Evolutionary conservation across 2,329 filamentous ascomycete species (phyloP), one percentile per base, ranked within the genome.

Genomic region (Fusarium gaditjirri): DNA sequence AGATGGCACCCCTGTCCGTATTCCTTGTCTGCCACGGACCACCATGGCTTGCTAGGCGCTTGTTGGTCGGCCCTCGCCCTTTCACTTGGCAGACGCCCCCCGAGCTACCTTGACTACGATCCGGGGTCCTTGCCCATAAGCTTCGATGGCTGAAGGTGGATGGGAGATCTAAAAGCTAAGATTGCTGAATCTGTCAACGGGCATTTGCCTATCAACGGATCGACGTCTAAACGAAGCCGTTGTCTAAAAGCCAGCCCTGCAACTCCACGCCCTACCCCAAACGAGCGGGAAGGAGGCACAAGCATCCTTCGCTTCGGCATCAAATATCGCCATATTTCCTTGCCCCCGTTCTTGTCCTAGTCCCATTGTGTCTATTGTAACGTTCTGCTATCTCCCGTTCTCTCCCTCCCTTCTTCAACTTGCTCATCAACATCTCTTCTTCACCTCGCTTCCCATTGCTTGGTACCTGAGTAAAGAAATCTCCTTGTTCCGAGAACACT

Each of bases 291-390:
- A 70, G 54, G 72, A 76, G 64, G 50, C 62, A 75, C 71, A 75
- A 76, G 71, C 72, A 59, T 61, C 65, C 63, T 73, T 71, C 66
- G 55, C 70, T 65, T 73, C 71, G 71, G 46, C 59, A 61, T 75
- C 74, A 77, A 73, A 76, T 76, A 71, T 77, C 72, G 68, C 74
- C 64, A 68, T 61, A 61, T 64, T 55, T 70, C 69, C 69, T 72
- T n/a, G 49, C 31, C 57, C 67, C 73, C 71, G 53, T 75, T 61
- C 65, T 76, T 68, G 68, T 72, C 67, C 65, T 75, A 66, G 71
- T 69, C 61, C 72, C 52, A 76, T 77, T 77, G 69, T 76, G 62
- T 68, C 74, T 70, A 77, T 77, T 77, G 75, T 77, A 63, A 75
- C 67, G 58, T 69, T 66, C 65, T 73, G 69, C 58, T 65, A 65